A percentile compares a stretch with the other conserved stretches of the same genome.
Conservation (phyloP, 2,329 filamentous ascomycete species). For the Colletotrichum sp. region DNA sequence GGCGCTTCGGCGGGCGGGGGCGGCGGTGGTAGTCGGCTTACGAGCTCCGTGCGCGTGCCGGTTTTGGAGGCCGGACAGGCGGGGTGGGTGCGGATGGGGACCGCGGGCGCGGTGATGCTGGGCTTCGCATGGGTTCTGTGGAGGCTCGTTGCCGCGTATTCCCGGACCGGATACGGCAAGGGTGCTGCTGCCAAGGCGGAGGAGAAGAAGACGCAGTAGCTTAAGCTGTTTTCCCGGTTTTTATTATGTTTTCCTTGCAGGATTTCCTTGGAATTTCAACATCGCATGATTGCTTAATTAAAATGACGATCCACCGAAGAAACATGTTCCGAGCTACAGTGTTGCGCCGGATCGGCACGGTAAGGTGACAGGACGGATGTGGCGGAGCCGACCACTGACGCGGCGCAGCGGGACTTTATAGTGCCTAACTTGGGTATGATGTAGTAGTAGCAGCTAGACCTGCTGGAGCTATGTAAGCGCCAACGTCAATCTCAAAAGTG, state of each 20-base stretch:
- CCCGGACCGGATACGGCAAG: slow-evolving; percentile 35
- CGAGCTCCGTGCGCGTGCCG: slow-evolving; percentile 65
- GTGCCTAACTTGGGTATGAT: background rate
- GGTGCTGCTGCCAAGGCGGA: background rate
- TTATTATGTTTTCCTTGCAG: background rate
- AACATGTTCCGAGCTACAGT: background rate
- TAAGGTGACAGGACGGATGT: background rate
- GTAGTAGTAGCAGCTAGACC: background rate
- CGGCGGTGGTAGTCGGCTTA: slow-evolving; percentile 39
- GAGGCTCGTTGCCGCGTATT: slow-evolving; percentile 53
- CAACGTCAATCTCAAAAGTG: background rate
- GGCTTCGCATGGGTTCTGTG: slow-evolving; percentile 75
- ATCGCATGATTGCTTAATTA: background rate
- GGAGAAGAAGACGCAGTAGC: slow-evolving; percentile 19
- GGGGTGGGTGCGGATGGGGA: slow-evolving; percentile 57
- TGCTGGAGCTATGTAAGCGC: background rate
- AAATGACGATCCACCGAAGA: background rate
- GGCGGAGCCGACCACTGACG: background rate
- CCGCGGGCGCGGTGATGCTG: slow-evolving; percentile 60
- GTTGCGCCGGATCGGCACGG: background rate
- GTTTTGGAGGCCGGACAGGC: slow-evolving; percentile 63
- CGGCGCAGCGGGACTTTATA: background rate
- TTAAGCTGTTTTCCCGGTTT: background rate
- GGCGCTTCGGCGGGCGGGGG: background rate
- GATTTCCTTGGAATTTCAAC: background rate